Evolutionary conservation across 164 flowering plant species (phyloP).

Genomic region (Akebia trifoliata): DNA sequence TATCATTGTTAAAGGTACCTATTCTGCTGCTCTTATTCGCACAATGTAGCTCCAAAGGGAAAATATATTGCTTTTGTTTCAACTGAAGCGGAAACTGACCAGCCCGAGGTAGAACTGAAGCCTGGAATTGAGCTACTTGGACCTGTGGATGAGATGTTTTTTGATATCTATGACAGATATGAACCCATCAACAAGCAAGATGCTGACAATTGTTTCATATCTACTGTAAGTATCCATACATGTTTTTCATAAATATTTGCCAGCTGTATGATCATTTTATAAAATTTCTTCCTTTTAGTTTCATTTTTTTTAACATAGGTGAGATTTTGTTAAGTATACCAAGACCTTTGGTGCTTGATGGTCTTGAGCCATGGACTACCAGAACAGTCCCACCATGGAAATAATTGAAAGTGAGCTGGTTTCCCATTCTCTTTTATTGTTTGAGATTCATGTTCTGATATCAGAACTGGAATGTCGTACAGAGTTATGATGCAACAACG

Average conservation of each 20-base stretch:
- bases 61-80: slow-evolving; percentile 92
- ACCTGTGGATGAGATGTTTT: slow-evolving; percentile 81
- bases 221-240: slow-evolving; percentile 47
- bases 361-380: not conserved
- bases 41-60: slow-evolving; percentile 94
- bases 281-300: not conserved
- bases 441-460: not conserved
- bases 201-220: slow-evolving; percentile 74
- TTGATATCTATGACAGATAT: slow-evolving; percentile 80
- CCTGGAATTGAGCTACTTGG: slow-evolving; percentile 90
- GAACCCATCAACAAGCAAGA: slow-evolving; percentile 55
- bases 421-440: slow-evolving; percentile 1
- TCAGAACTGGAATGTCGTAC: slow-evolving; percentile 20
- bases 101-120: slow-evolving; percentile 78
- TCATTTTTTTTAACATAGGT: not conserved
- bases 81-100: slow-evolving; percentile 87
- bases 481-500: slow-evolving; percentile 83
- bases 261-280: not conserved
- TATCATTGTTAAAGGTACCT: slow-evolving; percentile 55
- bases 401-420: not conserved
- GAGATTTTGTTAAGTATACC: not conserved
- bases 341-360: not conserved
- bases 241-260: not conserved
- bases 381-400: not conserved
- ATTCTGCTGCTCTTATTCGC: slow-evolving; percentile 93